Percentiles rank a stretch among this genome's conserved stretches.
phyloP scores from a whole-genome alignment of 805 yeast species.

The Zygosaccharomyces rouxii region DNA sequence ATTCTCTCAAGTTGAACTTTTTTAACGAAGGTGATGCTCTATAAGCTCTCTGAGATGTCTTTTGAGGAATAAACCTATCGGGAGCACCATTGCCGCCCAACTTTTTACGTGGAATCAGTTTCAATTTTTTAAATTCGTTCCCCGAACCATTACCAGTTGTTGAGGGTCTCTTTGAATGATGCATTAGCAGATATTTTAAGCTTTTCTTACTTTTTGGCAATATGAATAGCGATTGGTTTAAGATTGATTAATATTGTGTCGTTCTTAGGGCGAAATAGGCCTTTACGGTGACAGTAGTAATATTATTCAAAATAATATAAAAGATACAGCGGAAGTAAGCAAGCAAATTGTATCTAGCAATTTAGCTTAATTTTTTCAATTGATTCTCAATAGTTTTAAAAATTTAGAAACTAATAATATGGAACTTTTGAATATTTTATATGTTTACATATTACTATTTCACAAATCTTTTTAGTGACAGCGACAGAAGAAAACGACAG shows the following conservation, averaged over 20 bases:
- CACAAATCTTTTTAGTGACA: conserved; percentile 6
- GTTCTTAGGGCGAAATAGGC: background rate
- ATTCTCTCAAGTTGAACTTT: conserved; percentile 13
- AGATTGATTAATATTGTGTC: background rate
- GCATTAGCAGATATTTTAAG: background rate
- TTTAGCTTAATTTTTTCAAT: background rate
- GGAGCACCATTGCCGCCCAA: conserved; percentile 14
- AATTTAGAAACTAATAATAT: background rate
- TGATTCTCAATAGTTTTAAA: background rate
- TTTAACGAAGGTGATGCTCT: conserved; percentile 23
- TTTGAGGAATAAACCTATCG: conserved; percentile 41
- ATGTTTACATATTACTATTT: background rate
- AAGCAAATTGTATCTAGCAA: conserved; percentile 5
- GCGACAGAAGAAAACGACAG: conserved; percentile 7
- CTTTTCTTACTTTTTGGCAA: background rate
- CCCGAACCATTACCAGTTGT: background rate
- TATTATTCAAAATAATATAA: background rate
- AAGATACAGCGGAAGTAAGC: background rate
- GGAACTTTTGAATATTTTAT: background rate
- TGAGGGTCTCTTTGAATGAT: conserved; percentile 1
- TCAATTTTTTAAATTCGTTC: background rate
- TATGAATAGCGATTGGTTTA: background rate
- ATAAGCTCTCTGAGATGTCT: conserved; percentile 31
- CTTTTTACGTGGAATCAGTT: background rate
- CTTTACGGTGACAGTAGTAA: background rate